Conservation (phyloP, 2,329 filamentous ascomycete species). For the Aspergillus pseudoterreus region DNA sequence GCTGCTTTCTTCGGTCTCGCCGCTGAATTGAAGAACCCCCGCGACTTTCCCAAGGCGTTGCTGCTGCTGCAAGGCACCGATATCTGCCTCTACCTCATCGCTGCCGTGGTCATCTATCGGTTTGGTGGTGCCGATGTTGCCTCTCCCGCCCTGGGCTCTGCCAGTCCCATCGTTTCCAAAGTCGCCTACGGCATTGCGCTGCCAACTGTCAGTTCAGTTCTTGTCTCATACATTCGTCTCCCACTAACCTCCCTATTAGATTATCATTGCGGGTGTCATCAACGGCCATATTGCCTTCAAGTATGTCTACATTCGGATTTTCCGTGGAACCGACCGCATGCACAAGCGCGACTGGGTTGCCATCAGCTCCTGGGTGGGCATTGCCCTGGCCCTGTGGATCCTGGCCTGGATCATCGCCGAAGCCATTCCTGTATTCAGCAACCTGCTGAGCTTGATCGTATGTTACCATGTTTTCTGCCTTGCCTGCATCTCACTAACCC, state of each 20-base stretch:
- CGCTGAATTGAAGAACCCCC: conserved; percentile 59
- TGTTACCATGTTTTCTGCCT: neutral
- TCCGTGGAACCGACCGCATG: conserved; percentile 57
- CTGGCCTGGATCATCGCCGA: conserved; percentile 66
- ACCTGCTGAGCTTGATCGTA: conserved; percentile 60
- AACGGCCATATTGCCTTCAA: conserved; percentile 65
- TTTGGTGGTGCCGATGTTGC: conserved; percentile 60
- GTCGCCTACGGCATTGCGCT: conserved; percentile 66
- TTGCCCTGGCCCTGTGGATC: conserved; percentile 56
- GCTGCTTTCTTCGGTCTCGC: conserved; percentile 68
- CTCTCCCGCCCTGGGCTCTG: conserved; percentile 65
- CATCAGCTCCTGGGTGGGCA: conserved; percentile 56
- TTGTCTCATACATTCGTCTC: neutral
- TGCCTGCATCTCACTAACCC: neutral
- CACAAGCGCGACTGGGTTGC: conserved; percentile 50
- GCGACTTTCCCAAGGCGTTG: conserved; percentile 61
- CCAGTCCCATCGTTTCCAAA: conserved; percentile 55
- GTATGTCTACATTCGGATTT: conserved; percentile 63
- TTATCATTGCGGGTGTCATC: conserved; percentile 68
- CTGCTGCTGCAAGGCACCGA: conserved; percentile 58
- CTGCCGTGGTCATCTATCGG: conserved; percentile 65
- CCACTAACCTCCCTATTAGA: conserved; percentile 31
- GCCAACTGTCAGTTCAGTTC: conserved; percentile 49
- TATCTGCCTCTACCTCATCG: conserved; percentile 61
- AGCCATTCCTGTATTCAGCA: conserved; percentile 66